Evolutionary conservation across 2,329 filamentous ascomycete genomes (phyloP).

Genomic region (Camillea tinctor): DNA sequence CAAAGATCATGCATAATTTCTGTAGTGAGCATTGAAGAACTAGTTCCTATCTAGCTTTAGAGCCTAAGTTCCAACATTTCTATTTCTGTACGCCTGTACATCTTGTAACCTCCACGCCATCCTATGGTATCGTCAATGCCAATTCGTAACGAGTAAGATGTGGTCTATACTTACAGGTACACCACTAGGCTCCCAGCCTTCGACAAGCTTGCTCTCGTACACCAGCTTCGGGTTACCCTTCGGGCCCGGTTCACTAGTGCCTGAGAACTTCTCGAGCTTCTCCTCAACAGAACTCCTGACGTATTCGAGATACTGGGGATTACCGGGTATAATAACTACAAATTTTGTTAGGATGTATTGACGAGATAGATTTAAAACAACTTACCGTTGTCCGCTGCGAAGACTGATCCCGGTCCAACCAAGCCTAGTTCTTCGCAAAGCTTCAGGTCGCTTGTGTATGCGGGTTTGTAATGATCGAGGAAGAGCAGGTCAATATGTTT

Average conservation of each 20-base stretch:
- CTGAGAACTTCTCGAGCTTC: constrained; percentile 50
- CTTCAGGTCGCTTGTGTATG: constrained; percentile 73
- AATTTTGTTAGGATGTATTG: no score
- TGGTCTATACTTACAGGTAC: constrained; percentile 51
- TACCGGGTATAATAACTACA: constrained; percentile 64
- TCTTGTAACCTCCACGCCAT: constrained; percentile 64
- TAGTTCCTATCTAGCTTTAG: no score
- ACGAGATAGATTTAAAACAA: not conserved
- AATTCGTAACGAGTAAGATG: not conserved
- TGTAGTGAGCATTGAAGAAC: no score
- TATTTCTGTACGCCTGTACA: constrained; percentile 46
- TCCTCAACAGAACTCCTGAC: constrained; percentile 63
- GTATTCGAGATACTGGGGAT: constrained; percentile 69
- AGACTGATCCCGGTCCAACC: constrained; percentile 59
- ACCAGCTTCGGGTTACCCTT: constrained; percentile 62
- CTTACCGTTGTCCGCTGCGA: constrained; percentile 64
- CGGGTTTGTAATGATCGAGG: constrained; percentile 77
- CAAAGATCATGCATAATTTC: no score
- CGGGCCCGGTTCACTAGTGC: constrained; percentile 23
- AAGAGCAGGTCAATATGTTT: constrained; percentile 70
- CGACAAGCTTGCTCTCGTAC: constrained; percentile 62
- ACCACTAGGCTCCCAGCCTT: constrained; percentile 68
- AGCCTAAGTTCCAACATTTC: no score
- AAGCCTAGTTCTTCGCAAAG: constrained; percentile 70
- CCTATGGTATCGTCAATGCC: constrained; percentile 42